Evolutionary conservation across 371 early-diverging fungal species (phyloP).

Genomic region (Rhizomucor pusillus): DNA sequence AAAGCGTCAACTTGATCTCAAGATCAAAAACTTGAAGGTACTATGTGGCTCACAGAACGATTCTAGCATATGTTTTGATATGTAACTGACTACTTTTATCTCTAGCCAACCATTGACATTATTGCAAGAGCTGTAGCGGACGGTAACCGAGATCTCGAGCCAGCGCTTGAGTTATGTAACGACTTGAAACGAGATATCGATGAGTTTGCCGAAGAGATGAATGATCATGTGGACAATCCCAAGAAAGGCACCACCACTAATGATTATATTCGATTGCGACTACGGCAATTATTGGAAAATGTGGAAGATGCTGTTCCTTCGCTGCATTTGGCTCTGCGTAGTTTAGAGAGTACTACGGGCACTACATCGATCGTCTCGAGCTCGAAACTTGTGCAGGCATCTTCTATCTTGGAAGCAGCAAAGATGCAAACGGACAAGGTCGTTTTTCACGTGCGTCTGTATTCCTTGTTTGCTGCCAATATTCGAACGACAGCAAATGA

Average conservation of each 20-base stretch:
- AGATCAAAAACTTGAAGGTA: slow-evolving; percentile 46
- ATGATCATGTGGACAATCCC: not conserved
- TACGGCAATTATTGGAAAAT: slow-evolving; percentile 46
- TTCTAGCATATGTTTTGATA: not conserved
- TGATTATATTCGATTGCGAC: slow-evolving; percentile 27
- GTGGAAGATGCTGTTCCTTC: slow-evolving; percentile 70
- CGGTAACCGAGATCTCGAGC: slow-evolving; percentile 60
- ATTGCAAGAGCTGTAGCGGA: slow-evolving; percentile 64
- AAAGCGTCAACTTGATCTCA: slow-evolving; percentile 45
- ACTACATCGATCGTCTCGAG: slow-evolving; percentile 8
- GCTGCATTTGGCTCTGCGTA: slow-evolving; percentile 48
- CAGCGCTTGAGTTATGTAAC: slow-evolving; percentile 62
- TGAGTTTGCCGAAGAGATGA: slow-evolving; percentile 38
- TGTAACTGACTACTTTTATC: slow-evolving; percentile 1
- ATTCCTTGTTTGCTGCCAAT: slow-evolving; percentile 65
- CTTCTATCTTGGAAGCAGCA: slow-evolving; percentile 13
- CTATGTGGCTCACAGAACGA: not conserved
- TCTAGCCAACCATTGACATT: slow-evolving; percentile 69
- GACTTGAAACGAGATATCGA: slow-evolving; percentile 58
- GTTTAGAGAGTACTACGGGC: slow-evolving; percentile 20
- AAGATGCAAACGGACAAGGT: slow-evolving; percentile 8
- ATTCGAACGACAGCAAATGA: slow-evolving; percentile 24
- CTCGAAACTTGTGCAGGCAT: slow-evolving; percentile 30
- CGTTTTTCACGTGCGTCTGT: slow-evolving; percentile 49
- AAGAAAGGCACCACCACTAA: slow-evolving; percentile 11